A percentile compares a stretch with the other conserved stretches of the same genome.
Evolutionary conservation across 257 asterid species (phyloP).

Genomic region (Gentiana macrophylla): DNA sequence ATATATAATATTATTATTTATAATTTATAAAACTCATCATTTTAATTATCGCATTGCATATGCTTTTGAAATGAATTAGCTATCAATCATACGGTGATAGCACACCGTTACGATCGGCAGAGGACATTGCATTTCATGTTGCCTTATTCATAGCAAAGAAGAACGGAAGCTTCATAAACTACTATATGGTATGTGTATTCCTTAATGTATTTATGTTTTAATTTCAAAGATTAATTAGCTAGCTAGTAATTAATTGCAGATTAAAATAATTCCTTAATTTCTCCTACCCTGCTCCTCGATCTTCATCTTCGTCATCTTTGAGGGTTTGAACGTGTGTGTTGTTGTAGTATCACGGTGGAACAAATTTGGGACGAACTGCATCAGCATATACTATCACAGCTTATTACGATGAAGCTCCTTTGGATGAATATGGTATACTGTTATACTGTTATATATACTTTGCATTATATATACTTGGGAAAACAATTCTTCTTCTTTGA

Average conservation of each 20-base stretch:
- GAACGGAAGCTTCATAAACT: conserved; percentile 81
- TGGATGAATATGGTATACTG: conserved; percentile 60
- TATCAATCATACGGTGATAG: conserved; percentile 52
- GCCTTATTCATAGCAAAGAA: conserved; percentile 66
- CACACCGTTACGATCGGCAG: conserved; percentile 39
- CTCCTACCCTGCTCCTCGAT: too few relatives aligned
- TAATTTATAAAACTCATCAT: too few relatives aligned
- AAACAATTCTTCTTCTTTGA: too few relatives aligned
- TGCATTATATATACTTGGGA: too few relatives aligned
- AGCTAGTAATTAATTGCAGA: too few relatives aligned
- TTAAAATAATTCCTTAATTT: too few relatives aligned
- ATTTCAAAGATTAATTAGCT: too few relatives aligned
- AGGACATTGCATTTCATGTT: conserved; percentile 61
- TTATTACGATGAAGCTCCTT: conserved; percentile 81
- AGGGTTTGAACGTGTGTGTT: too few relatives aligned
- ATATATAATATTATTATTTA: background rate
- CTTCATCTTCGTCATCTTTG: too few relatives aligned
- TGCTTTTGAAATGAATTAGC: conserved; percentile 22
- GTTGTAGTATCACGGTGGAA: conserved; percentile 70
- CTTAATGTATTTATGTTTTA: background rate
- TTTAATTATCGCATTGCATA: background rate
- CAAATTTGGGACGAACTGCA: conserved; percentile 63
- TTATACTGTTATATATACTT: too few relatives aligned
- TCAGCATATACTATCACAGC: conserved; percentile 67
- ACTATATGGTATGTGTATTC: conserved; percentile 57